phyloP scores from a whole-genome alignment of 768 basidiomycete genomes.

The Mycena haematopus region DNA sequence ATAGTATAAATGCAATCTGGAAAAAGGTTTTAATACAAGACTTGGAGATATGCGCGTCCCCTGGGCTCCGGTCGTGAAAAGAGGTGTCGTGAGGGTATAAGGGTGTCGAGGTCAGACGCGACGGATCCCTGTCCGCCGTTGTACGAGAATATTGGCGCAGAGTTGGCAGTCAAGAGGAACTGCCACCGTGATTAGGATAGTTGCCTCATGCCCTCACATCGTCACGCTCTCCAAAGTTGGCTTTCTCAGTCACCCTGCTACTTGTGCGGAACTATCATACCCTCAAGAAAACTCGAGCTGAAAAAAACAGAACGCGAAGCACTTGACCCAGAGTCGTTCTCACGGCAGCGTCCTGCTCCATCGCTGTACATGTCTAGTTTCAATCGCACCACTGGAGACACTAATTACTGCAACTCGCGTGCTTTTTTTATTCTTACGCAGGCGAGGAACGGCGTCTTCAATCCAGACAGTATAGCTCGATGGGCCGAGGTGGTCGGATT shows the following conservation, averaged over 20 bases:
- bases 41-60: slow-evolving; percentile 30
- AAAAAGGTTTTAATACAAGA: slow-evolving; percentile 28
- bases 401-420: no score
- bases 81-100: slow-evolving; percentile 32
- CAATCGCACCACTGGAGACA: no score
- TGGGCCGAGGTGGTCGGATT: no score
- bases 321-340: no score
- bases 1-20: slow-evolving; percentile 15
- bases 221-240: not conserved
- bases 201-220: not conserved
- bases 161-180: slow-evolving; percentile 1
- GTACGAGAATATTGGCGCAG: slow-evolving; percentile 16
- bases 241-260: not conserved
- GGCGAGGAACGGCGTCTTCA: no score
- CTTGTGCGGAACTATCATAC: no score
- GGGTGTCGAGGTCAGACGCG: slow-evolving; percentile 29
- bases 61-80: slow-evolving; percentile 28
- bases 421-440: no score
- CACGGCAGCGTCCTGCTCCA: no score
- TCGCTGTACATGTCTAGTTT: no score
- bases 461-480: no score
- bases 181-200: not conserved
- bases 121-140: slow-evolving; percentile 29
- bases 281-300: not conserved
- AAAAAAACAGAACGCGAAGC: no score